Percentiles rank a stretch among this genome's conserved stretches.
phyloP scores from a whole-genome alignment of 2,329 filamentous ascomycete genomes.

The Colletotrichum shisoi region DNA sequence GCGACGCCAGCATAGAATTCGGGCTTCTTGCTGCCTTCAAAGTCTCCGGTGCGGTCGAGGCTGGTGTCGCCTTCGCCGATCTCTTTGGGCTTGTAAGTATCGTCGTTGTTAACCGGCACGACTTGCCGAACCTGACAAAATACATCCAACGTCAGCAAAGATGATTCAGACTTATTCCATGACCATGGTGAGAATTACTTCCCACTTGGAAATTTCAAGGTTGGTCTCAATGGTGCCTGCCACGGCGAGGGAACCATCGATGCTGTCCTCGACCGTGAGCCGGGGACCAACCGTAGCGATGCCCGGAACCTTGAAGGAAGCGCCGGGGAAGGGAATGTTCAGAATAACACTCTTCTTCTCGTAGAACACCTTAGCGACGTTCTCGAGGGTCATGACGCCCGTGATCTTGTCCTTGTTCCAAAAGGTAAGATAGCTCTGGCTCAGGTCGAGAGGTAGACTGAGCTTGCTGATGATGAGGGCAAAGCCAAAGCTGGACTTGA shows the following conservation, averaged over 20 bases:
- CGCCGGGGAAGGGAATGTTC: conserved; percentile 43
- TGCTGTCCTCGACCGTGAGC: conserved; percentile 42
- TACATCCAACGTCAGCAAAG: too few relatives aligned
- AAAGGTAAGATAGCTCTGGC: conserved; percentile 43
- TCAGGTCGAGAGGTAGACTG: conserved; percentile 41
- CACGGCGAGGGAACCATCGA: conserved; percentile 42
- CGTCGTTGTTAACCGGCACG: background rate
- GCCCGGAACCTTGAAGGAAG: conserved; percentile 45
- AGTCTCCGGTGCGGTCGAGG: conserved; percentile 39
- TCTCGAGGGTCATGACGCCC: conserved; percentile 44
- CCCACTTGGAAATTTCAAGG: conserved; percentile 44
- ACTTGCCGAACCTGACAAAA: conserved; percentile 9
- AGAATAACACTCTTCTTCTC: conserved; percentile 41
- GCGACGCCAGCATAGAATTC: conserved; percentile 42
- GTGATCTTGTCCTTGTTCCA: conserved; percentile 43
- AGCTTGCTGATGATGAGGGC: conserved; percentile 43
- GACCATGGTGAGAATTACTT: conserved; percentile 21
- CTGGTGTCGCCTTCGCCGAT: conserved; percentile 34
- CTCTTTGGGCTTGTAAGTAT: background rate
- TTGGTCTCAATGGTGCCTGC: conserved; percentile 43
- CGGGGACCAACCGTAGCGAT: conserved; percentile 47
- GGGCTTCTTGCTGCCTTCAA: conserved; percentile 35
- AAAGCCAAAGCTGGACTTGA: conserved; percentile 45
- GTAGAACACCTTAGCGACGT: conserved; percentile 40
- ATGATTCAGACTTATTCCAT: too few relatives aligned